Evolutionary conservation across 306 rosid genomes (phyloP).

Genomic region (Glycyrrhiza uralensis): DNA sequence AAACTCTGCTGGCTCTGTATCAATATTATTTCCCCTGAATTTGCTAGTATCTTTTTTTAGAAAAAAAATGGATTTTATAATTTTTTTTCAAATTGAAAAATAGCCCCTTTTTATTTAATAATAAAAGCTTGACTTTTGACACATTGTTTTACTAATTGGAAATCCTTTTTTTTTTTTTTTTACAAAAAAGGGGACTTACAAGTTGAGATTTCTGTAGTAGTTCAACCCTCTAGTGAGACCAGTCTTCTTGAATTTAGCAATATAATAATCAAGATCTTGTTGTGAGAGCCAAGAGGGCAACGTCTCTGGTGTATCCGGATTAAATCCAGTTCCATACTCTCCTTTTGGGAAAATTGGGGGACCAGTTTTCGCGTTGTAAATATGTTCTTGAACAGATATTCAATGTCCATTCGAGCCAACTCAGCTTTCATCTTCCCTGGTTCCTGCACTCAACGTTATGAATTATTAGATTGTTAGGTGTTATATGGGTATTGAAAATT

Average conservation of each 20-base stretch:
- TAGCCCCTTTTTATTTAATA: too few relatives aligned
- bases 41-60: too few relatives aligned
- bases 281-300: conserved; percentile 40
- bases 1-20: too few relatives aligned
- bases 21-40: neutral
- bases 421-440: conserved; percentile 28
- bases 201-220: conserved; percentile 34
- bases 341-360: conserved; percentile 31
- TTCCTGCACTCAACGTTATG: conserved; percentile 14
- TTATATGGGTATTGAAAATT: too few relatives aligned
- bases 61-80: too few relatives aligned
- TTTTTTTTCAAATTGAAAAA: neutral
- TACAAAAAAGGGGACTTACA: neutral
- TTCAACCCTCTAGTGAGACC: conserved; percentile 34
- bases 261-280: conserved; percentile 30
- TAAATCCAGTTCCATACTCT: conserved; percentile 24
- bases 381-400: conserved; percentile 15
- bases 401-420: neutral
- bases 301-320: neutral
- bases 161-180: too few relatives aligned
- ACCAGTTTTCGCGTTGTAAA: conserved; percentile 19
- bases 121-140: too few relatives aligned
- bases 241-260: conserved; percentile 10
- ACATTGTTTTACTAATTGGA: too few relatives aligned
- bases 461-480: too few relatives aligned